phyloP scores from a whole-genome alignment of 176 grass and related monocot genomes.

The Hyparrhenia diplandra region DNA sequence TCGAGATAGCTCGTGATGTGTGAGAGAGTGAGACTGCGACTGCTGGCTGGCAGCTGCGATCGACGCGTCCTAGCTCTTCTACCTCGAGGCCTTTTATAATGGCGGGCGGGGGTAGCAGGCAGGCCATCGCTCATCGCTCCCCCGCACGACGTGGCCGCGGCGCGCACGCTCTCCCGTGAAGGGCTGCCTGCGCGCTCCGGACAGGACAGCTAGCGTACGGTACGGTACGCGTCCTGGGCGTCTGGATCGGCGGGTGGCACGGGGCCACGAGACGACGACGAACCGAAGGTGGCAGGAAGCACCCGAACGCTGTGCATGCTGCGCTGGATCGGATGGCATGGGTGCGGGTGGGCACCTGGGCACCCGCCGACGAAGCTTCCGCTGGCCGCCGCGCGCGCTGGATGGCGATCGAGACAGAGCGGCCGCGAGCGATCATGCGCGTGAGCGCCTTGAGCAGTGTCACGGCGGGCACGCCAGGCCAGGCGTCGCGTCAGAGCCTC shows the following conservation, averaged over 20 bases:
- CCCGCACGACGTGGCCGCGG: constrained; percentile 15
- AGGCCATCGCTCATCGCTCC: too few species aligned
- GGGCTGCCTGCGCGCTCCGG: not conserved
- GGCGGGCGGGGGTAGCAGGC: too few species aligned
- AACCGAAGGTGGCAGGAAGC: constrained; percentile 36
- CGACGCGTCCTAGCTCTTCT: not conserved
- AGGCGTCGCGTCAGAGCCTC: not conserved
- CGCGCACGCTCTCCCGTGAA: not conserved
- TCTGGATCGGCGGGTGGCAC: constrained; percentile 8
- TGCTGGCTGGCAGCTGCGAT: not conserved
- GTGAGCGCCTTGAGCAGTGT: too few species aligned
- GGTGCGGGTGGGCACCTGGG: not conserved
- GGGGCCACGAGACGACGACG: not conserved
- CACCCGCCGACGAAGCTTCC: not conserved
- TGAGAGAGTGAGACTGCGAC: not conserved
- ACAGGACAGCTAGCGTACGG: constrained; percentile 20
- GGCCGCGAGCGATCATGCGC: too few species aligned
- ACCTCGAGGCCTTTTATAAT: constrained; percentile 15
- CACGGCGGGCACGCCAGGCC: too few species aligned
- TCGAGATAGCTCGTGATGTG: not conserved
- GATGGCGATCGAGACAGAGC: not conserved
- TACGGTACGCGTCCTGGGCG: constrained; percentile 11
- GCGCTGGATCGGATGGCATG: not conserved
- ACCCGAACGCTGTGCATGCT: constrained; percentile 4
- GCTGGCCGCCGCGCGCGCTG: not conserved